These are phyloP conservation scores for Leccinum variicolor DNA, from an alignment of 768 basidiomycete genomes.

Conservation along the genomic window DNA sequence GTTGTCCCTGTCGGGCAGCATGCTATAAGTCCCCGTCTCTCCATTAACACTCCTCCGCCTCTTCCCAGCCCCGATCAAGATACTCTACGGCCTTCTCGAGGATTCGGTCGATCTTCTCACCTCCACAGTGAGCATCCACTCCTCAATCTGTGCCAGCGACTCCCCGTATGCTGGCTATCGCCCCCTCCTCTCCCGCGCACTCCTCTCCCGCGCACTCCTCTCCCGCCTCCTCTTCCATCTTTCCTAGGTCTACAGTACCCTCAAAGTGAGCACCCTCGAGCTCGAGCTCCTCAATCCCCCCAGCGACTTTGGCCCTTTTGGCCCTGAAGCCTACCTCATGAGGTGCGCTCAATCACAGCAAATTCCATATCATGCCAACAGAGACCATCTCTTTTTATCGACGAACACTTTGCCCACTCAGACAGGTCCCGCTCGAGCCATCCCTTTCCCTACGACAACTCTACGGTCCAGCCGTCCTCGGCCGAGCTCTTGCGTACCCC, in stretches of 20 bases:
- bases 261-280: conserved; percentile 69
- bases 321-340: conserved; percentile 91
- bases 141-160: conserved; percentile 43
- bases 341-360: conserved; percentile 77
- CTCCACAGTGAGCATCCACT: conserved; percentile 78
- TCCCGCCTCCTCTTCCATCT: conserved; percentile 89
- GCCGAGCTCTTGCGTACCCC: too few species aligned
- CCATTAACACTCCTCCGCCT: too few species aligned
- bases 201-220: conserved; percentile 74
- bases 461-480: too few species aligned
- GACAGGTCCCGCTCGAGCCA: conserved; percentile 28
- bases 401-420: conserved; percentile 39
- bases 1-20: too few species aligned
- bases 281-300: conserved; percentile 80
- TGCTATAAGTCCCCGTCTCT: too few species aligned
- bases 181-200: conserved; percentile 80
- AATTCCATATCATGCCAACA: conserved; percentile 78
- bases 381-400: conserved; percentile 85
- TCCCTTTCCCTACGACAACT: too few species aligned
- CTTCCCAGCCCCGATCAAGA: too few species aligned
- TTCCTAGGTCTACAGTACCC: conserved; percentile 86
- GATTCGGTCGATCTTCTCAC: conserved; percentile 89
- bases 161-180: conserved; percentile 75
- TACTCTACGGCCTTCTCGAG: conserved; percentile 78
- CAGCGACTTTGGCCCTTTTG: conserved; percentile 47